Evolutionary conservation across 1,284 basidiomycete genomes (phyloP).

Genomic region (Trametes versicolor): DNA sequence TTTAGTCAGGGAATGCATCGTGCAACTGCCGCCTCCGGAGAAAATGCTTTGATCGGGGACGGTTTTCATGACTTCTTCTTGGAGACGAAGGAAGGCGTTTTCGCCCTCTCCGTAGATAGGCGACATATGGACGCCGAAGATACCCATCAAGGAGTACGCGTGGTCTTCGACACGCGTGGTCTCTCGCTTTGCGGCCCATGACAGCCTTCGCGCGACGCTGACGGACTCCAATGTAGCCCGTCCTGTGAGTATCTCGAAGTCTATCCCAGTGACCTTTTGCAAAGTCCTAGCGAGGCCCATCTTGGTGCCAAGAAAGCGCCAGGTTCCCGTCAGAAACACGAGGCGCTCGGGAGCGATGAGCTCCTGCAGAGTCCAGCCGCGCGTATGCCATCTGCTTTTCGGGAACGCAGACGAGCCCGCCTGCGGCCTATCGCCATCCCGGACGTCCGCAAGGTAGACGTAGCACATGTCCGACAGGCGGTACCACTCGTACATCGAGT

Average conservation of each 20-base stretch:
- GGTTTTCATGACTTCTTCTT: constrained; percentile 8
- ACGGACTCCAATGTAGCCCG: too few relatives aligned
- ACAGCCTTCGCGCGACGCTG: constrained; percentile 19
- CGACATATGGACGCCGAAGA: constrained; percentile 17
- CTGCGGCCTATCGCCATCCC: neutral
- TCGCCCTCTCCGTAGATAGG: constrained; percentile 14
- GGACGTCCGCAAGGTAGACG: constrained; percentile 7
- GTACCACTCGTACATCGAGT: too few relatives aligned
- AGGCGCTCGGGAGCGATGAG: constrained; percentile 9
- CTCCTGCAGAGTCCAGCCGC: too few relatives aligned
- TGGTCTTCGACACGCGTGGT: constrained; percentile 18
- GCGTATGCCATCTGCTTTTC: neutral
- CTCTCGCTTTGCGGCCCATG: constrained; percentile 14
- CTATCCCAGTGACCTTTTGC: constrained; percentile 8
- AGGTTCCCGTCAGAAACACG: constrained; percentile 17
- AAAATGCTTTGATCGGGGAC: constrained; percentile 7
- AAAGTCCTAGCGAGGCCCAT: neutral
- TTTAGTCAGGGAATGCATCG: neutral
- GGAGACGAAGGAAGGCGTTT: constrained; percentile 11
- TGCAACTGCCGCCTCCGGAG: neutral
- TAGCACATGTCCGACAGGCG: neutral
- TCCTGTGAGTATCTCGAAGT: constrained; percentile 2
- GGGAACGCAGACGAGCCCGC: neutral
- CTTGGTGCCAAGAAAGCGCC: constrained; percentile 20
- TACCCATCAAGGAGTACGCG: constrained; percentile 16